phyloP scores from a whole-genome alignment of 306 rosid genomes.

The Nissolia schottii region DNA sequence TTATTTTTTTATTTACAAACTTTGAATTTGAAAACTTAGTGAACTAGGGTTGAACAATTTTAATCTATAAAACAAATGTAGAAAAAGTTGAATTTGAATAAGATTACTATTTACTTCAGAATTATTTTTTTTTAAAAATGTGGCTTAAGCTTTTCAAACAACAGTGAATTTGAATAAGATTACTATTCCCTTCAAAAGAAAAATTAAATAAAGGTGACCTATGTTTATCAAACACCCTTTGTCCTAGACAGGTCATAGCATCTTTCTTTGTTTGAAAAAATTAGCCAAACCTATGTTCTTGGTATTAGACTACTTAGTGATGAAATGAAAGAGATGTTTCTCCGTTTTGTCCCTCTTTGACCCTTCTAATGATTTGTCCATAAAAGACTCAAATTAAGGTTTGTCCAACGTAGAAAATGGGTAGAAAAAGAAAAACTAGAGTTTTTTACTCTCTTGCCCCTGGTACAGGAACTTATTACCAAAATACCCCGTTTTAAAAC shows the following conservation, averaged over 20 bases:
- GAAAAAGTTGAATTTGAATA: neutral
- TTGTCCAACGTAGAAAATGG: neutral
- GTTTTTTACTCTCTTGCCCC: too few relatives aligned
- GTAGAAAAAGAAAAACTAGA: conserved; percentile 2
- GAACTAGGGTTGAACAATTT: too few relatives aligned
- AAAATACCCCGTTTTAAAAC: too few relatives aligned
- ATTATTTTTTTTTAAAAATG: too few relatives aligned
- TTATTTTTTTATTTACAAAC: too few relatives aligned
- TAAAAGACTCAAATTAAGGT: neutral
- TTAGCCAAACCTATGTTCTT: neutral
- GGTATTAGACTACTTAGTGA: neutral
- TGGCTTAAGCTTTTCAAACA: too few relatives aligned
- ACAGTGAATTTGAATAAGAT: neutral
- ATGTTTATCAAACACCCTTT: neutral
- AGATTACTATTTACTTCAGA: neutral
- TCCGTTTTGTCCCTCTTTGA: conserved; percentile 14
- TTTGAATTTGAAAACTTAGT: too few relatives aligned
- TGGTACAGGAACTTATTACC: too few relatives aligned
- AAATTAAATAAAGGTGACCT: neutral
- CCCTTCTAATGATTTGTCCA: conserved; percentile 10
- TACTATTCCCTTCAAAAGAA: neutral
- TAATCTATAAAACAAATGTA: too few relatives aligned
- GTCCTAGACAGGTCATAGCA: conserved; percentile 7
- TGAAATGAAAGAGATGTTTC: neutral
- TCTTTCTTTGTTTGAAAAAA: neutral